Evolutionary conservation across 2,329 filamentous ascomycete species (phyloP), one percentile per base, ranked within the genome.

Genomic region (Claviceps monticola): DNA sequence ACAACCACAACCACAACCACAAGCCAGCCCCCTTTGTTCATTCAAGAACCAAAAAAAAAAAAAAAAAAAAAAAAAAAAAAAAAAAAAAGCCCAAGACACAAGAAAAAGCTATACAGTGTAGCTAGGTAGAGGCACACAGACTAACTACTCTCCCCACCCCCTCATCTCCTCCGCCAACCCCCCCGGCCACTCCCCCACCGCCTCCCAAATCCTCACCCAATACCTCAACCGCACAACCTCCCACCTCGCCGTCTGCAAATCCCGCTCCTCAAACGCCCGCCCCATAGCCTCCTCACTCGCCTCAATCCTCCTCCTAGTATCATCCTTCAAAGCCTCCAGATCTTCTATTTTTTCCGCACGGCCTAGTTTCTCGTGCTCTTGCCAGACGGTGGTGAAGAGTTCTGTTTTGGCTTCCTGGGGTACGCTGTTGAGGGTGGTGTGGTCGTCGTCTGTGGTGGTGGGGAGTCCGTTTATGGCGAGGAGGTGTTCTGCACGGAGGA

Each of bases 401-500:
- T 80, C 83, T 21, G 73, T 89, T 61, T 96, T 89, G 59, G 83
- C 80, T 1, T 81, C 82, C 0, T 93, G 81, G 62, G 95, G 87
- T 19, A 90, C 77, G 0, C 83, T 2, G 41, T 43, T 11, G 5
- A 43, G 41, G 9, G 17, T 43, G 19, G 19, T 21, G 19, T 17
- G 13, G 5, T 43, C 41, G 41, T 13, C 17, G 4, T 29, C 26
- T 29, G 7, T 29, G 41, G 7, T 21, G 17, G 41, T 4, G 11
- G 41, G 9, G 41, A 23, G 7, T 11, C 88, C 42, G 21, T 83
- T 76, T 50, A 83, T 76, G 54, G 84, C 70, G 4, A 97, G 77
- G 5, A 97, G 71, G 65, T 97, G 95, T 66, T 96, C 88, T n/a
- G 91, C 90, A 23, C 93, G 80, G 47, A 79, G 68, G 13, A 98